phyloP scores from a whole-genome alignment of 495 filamentous ascomycete genomes.

The Tuber calosporum region DNA sequence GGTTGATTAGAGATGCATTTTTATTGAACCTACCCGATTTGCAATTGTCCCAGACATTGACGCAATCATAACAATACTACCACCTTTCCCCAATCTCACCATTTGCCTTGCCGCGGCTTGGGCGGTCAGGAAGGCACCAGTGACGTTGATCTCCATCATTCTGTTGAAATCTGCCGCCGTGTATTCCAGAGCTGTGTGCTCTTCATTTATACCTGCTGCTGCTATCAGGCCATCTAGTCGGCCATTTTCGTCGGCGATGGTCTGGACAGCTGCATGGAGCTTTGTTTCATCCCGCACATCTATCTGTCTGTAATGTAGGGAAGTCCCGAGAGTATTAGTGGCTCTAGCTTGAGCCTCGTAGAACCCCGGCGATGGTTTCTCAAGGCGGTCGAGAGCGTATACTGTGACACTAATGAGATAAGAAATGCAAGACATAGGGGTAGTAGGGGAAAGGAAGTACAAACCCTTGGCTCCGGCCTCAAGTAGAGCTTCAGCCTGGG shows the following conservation, averaged over 20 bases:
- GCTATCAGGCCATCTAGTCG: conserved; percentile 69
- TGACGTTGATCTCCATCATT: conserved; percentile 71
- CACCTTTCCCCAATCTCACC: conserved; percentile 50
- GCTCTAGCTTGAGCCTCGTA: conserved; percentile 52
- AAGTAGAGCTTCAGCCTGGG: conserved; percentile 59
- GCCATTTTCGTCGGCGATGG: conserved; percentile 51
- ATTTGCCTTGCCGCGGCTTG: conserved; percentile 67
- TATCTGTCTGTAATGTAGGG: conserved; percentile 55
- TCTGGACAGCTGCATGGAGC: conserved; percentile 50
- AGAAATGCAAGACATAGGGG: neutral
- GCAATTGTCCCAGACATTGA: conserved; percentile 76
- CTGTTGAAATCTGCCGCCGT: conserved; percentile 57
- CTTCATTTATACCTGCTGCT: conserved; percentile 66
- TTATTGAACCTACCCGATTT: conserved; percentile 49
- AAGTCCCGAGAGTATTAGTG: conserved; percentile 48
- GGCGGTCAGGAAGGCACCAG: conserved; percentile 68
- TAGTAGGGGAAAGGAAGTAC: neutral
- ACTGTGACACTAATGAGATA: conserved; percentile 44
- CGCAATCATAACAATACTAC: conserved; percentile 60
- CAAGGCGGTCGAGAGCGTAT: conserved; percentile 55
- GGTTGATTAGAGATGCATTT: neutral
- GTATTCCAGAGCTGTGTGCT: conserved; percentile 64
- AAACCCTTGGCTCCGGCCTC: conserved; percentile 61
- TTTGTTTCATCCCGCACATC: conserved; percentile 57
- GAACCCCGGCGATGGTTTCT: conserved; percentile 47